Evolutionary conservation across 768 basidiomycete species (phyloP).

Genomic region (Melanogaster broomeanus): DNA sequence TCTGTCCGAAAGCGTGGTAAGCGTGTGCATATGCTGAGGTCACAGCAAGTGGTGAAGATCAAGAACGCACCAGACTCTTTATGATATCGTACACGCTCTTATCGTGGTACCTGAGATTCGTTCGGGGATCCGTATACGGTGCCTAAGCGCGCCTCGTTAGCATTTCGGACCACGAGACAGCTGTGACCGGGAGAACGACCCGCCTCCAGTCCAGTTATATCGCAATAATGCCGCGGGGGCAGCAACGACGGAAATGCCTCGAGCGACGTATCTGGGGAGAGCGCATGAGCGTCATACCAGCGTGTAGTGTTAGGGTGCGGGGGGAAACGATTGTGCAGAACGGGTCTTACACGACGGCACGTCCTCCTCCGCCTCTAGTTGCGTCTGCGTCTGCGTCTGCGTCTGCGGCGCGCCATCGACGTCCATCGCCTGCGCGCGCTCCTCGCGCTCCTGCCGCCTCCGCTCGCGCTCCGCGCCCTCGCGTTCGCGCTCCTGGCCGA

Average conservation of each 20-base stretch:
- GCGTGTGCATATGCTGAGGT: background rate
- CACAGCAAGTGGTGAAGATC: too few species aligned
- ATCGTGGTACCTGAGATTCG: constrained; percentile 80
- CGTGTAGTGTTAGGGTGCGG: too few species aligned
- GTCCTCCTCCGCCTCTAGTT: constrained; percentile 50
- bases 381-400: constrained; percentile 17
- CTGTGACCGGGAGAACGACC: constrained; percentile 8
- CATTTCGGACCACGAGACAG: background rate
- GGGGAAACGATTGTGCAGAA: too few species aligned
- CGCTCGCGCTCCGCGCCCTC: constrained; percentile 69
- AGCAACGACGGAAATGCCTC: constrained; percentile 84
- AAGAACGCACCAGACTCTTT: constrained; percentile 65
- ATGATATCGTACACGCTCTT: constrained; percentile 86
- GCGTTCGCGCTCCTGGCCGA: constrained; percentile 77
- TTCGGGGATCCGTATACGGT: constrained; percentile 82
- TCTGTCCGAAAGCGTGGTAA: constrained; percentile 39
- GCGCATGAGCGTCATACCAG: background rate
- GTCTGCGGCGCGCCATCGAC: constrained; percentile 44
- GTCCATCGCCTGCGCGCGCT: constrained; percentile 49
- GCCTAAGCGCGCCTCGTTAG: constrained; percentile 44
- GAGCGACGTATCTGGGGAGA: constrained; percentile 64
- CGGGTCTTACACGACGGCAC: constrained; percentile 64
- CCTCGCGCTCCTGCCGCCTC: constrained; percentile 49
- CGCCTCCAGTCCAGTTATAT: constrained; percentile 85
- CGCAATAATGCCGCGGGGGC: constrained; percentile 77